phyloP scores from a whole-genome alignment of 1,139 yeast species.

The Kodamaea ohmeri region DNA sequence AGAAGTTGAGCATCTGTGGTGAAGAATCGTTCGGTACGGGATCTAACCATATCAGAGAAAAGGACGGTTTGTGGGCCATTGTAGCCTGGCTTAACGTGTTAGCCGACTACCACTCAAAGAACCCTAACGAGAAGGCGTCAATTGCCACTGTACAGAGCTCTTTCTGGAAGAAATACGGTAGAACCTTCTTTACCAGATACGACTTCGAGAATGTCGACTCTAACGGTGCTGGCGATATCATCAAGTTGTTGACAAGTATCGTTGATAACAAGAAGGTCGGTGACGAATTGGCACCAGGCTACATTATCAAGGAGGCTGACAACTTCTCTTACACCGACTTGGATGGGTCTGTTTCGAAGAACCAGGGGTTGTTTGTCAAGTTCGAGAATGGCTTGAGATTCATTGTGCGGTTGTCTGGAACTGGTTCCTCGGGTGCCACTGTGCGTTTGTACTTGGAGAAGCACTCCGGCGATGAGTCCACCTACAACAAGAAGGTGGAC shows the following conservation, averaged over 20 bases:
- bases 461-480: constrained; percentile 60
- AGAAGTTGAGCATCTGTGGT: constrained; percentile 93
- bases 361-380: constrained; percentile 89
- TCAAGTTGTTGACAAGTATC: constrained; percentile 50
- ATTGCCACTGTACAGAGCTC: constrained; percentile 77
- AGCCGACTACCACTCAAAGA: constrained; percentile 67
- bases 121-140: constrained; percentile 58
- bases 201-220: constrained; percentile 83
- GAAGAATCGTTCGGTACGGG: constrained; percentile 99
- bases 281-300: constrained; percentile 42
- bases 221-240: constrained; percentile 72
- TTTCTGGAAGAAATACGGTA: constrained; percentile 92
- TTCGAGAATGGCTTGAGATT: constrained; percentile 80
- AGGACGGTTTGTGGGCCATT: constrained; percentile 97
- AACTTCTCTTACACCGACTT: constrained; percentile 92
- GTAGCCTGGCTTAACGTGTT: constrained; percentile 95
- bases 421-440: constrained; percentile 98
- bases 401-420: constrained; percentile 90
- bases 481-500: constrained; percentile 57
- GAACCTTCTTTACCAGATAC: constrained; percentile 96
- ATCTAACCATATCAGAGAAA: constrained; percentile 94
- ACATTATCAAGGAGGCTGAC: constrained; percentile 68
- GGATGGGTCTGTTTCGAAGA: constrained; percentile 86
- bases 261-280: constrained; percentile 41
- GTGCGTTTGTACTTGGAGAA: constrained; percentile 89